Conservation (phyloP, 2,329 filamentous ascomycete species). For the Corinectria fuckeliana region DNA sequence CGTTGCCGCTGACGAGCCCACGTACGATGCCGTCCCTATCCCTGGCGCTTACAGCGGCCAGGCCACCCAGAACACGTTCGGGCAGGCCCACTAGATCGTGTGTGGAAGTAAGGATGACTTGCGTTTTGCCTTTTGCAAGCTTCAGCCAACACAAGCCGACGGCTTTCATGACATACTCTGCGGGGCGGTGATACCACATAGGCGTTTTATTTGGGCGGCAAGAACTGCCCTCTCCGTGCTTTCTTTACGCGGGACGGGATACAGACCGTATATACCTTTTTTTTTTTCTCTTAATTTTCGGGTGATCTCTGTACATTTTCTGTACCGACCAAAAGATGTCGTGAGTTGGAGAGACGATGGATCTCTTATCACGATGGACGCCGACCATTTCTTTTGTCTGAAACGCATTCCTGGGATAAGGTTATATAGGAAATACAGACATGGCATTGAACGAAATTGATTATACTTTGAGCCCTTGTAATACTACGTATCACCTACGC, state of each 20-base stretch:
- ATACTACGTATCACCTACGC: too few species aligned
- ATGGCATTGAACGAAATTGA: constrained; percentile 20
- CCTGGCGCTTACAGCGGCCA: constrained; percentile 78
- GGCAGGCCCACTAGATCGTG: constrained; percentile 39
- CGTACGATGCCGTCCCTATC: constrained; percentile 87
- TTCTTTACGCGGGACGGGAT: constrained; percentile 1
- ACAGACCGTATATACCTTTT: constrained; percentile 17
- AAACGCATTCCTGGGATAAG: constrained; percentile 17
- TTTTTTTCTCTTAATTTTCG: constrained; percentile 15
- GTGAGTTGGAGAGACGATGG: constrained; percentile 7
- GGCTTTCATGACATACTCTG: constrained; percentile 10
- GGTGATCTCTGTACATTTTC: constrained; percentile 6
- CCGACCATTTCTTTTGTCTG: constrained; percentile 30
- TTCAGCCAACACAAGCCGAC: constrained; percentile 8
- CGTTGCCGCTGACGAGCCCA: constrained; percentile 78
- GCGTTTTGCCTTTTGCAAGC: constrained; percentile 19
- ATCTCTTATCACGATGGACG: constrained; percentile 7
- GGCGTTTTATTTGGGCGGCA: constrained; percentile 18
- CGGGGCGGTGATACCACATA: constrained; percentile 19
- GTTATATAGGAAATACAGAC: constrained; percentile 19
- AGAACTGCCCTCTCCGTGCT: constrained; percentile 5
- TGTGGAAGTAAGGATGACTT: constrained; percentile 13
- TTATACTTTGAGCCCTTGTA: too few species aligned
- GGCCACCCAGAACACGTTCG: constrained; percentile 57
- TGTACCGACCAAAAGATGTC: constrained; percentile 10